A percentile compares a stretch with the other conserved stretches of the same genome.
These are phyloP conservation scores for Boletus rufocinnamomeus DNA, from an alignment of 768 basidiomycete species.

Conservation along the genomic window DNA sequence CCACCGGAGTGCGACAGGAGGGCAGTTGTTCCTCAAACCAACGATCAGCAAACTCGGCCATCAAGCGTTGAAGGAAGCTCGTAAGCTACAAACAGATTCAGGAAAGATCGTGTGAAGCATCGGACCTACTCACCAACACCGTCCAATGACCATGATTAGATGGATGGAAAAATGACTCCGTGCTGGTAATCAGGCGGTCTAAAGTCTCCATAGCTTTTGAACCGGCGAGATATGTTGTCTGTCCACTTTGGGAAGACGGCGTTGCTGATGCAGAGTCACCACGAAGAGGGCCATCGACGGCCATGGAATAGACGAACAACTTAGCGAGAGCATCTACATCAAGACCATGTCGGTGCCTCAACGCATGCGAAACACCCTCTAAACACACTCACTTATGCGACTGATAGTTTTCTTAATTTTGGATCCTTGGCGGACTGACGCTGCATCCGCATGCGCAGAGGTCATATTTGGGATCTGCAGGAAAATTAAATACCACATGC, in stretches of 20 bases:
- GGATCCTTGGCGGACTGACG: conserved; percentile 54
- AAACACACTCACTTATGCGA: conserved; percentile 49
- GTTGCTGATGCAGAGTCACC: conserved; percentile 53
- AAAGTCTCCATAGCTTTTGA: conserved; percentile 87
- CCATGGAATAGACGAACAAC: conserved; percentile 87
- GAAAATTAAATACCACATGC: not conserved
- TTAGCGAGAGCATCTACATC: conserved; percentile 72
- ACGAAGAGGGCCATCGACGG: conserved; percentile 71
- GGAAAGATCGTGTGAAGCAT: not conserved
- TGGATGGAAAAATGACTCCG: conserved; percentile 95
- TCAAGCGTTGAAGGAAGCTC: conserved; percentile 78
- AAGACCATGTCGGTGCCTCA: not conserved
- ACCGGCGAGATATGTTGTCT: conserved; percentile 69
- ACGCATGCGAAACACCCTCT: not conserved
- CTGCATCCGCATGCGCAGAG: conserved; percentile 66
- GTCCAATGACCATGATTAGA: conserved; percentile 91
- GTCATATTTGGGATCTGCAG: conserved; percentile 63
- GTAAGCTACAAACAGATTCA: conserved; percentile 51
- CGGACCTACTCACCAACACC: conserved; percentile 22
- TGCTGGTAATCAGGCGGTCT: conserved; percentile 85
- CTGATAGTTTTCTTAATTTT: conserved; percentile 72
- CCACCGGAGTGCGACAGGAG: conserved; percentile 77
- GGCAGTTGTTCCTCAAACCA: conserved; percentile 75
- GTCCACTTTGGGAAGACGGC: conserved; percentile 58
- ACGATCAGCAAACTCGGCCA: conserved; percentile 77